Percentiles rank a stretch among this genome's conserved stretches.
These are phyloP conservation scores for Salix exigua DNA, from an alignment of 345 rosid species.

Conservation along the genomic window DNA sequence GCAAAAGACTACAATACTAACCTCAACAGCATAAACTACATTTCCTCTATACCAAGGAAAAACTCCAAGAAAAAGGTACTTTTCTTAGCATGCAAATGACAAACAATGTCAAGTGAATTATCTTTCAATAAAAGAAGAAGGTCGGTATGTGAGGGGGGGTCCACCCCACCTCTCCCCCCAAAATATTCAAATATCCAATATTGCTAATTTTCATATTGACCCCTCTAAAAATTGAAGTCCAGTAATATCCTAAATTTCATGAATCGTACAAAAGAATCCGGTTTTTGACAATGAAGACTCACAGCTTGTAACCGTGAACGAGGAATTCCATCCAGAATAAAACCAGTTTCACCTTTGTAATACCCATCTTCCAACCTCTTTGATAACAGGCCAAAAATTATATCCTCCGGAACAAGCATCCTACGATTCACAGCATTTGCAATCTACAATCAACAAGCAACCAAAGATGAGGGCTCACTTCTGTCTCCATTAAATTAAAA, in stretches of 20 bases:
- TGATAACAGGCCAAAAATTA: conserved; percentile 64
- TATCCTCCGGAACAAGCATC: conserved; percentile 63
- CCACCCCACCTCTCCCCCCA: background rate
- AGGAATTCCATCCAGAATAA: conserved; percentile 92
- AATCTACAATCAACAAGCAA: conserved; percentile 23
- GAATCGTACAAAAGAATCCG: background rate
- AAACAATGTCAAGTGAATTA: background rate
- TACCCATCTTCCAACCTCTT: conserved; percentile 84
- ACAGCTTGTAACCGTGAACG: conserved; percentile 68
- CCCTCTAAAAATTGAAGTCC: background rate
- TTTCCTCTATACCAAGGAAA: background rate
- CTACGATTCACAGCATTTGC: conserved; percentile 63
- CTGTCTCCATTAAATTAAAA: background rate
- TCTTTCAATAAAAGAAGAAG: background rate
- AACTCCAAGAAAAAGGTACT: background rate
- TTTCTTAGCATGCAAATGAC: background rate
- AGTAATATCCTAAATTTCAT: background rate
- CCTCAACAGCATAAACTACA: background rate
- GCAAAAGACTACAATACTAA: background rate
- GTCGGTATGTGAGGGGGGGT: background rate
- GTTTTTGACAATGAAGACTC: background rate
- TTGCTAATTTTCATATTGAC: background rate
- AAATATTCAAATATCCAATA: too few species aligned
- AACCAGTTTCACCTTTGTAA: conserved; percentile 74
- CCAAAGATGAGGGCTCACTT: background rate